Evolutionary conservation across 495 filamentous ascomycete genomes (phyloP), one percentile per base, ranked within the genome.

Genomic region (Xylaria curta): DNA sequence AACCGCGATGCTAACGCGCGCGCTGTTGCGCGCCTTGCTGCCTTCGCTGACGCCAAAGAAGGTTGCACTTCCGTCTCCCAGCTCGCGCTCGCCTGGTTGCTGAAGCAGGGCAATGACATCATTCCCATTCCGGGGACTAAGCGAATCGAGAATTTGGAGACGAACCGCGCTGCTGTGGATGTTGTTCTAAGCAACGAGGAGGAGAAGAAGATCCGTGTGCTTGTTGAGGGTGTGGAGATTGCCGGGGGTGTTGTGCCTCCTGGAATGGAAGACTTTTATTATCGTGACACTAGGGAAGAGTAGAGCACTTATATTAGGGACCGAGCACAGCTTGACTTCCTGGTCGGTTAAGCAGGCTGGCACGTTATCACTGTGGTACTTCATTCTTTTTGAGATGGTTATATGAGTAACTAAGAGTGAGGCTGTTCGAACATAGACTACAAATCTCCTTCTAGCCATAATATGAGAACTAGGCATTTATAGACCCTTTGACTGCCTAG

Each of bases 121-220:
- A 74, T 87, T 33, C 80, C 84, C 19, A 84, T 86, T 47, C 85
- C 84, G 15, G 88, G 89, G 8, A 89, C 88, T 6, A 89, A 83
- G 77, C 83, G 76, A 60, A 79, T 86, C 49, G 13, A 42, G 12
- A 86, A 87, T 58, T 73, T 91, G 61, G 86, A 89, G 58, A 86
- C 91, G 78, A 91, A 91, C 72, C 76, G 83, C 70, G 84, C 69
- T 2, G 81, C 88, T 15, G 44, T 83, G 17, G 68, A 83, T 17
- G 78, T 90, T 24, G 38, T 75, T 62, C 77, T 91, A 31, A 86
- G 73, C 0, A 81, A 82, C 12, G 81, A 85, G 61, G 89, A 91
- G 68, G 79, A 84, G 42, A 68, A 63, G 40, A 80, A 83, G 74
- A 83, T 91, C 51, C 75, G 88, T 58, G 74, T 80, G n/a, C 80